Percentiles rank a stretch among this genome's conserved stretches.
Conservation (phyloP, 306 rosid genomes). For the Nissolia schottii region DNA sequence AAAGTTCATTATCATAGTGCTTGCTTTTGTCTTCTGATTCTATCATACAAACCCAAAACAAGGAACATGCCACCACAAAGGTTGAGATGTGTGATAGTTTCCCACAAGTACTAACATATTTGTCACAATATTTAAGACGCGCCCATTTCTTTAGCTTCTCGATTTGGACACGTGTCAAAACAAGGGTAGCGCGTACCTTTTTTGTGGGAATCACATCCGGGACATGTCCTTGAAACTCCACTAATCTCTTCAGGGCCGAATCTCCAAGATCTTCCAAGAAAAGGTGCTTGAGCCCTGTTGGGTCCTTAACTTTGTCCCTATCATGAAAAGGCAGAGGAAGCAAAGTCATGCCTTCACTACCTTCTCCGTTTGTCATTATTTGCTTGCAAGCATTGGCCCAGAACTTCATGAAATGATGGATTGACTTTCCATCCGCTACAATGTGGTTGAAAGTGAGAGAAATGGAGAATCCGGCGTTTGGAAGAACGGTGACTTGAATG, state of each 20-base stretch:
- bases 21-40: constrained; percentile 19
- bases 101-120: neutral
- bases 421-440: constrained; percentile 10
- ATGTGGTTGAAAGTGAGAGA: constrained; percentile 17
- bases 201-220: neutral
- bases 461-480: constrained; percentile 16
- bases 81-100: constrained; percentile 11
- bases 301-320: neutral
- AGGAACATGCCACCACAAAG: constrained; percentile 28
- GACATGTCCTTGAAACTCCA: neutral
- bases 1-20: neutral
- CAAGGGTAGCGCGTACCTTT: constrained; percentile 7
- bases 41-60: constrained; percentile 31
- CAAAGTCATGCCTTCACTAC: neutral
- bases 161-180: neutral
- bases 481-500: constrained; percentile 24
- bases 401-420: constrained; percentile 30
- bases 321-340: constrained; percentile 1
- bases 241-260: neutral
- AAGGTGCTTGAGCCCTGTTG: neutral
- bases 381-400: constrained; percentile 22
- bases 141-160: constrained; percentile 2
- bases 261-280: neutral
- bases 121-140: neutral
- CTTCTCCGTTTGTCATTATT: neutral